Base-by-base conservation (phyloP, 2,329 filamentous ascomycete species). In the Claviceps fusiformis region DNA sequence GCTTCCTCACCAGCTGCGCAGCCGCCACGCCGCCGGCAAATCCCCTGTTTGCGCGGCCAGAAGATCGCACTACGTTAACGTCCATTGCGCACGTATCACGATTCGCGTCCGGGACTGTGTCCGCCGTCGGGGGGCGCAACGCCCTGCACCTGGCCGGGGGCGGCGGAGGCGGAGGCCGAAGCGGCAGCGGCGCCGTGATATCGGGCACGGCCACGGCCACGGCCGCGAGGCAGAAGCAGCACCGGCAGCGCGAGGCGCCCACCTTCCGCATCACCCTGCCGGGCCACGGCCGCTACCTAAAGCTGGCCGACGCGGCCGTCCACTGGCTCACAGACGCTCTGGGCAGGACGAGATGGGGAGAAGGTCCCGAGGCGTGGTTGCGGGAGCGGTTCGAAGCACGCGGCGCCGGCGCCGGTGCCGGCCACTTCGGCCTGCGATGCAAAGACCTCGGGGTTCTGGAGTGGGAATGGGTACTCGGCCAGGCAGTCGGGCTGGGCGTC, bases 381-480 rank as follows among this genome's bases (percentile, higher is more conserved):
- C 73, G 74, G 44, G 85, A 89, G 67, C 77, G 82, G 52, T 90
- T 87, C 80, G 82, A 89, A 59, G 86, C 19, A 46, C 13, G 24
- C 85, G 13, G 83, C 83, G 4, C 67, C 67, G 1, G 59, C 70
- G 39, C 68, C 37, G 37, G 37, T 5, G 37, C 37, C 3, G 37
- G 37, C 13, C 13, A 70, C n/a, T n/a, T n/a, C 55, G 69, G 70
- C 1, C 58, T 63, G 52, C 61, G 69, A 64, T 90, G 87, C 87
- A 83, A 77, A 64, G 76, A 80, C 35, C 87, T 88, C 59, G 79
- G 80, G 62, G 87, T 87, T 0, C 67, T 89, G 57, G 70, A 77
- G 47, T 90, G 89, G 67, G 78, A 85, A 56, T 90, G 84, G 83
- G 74, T 87, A 17, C 65, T 90, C 46, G 82, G 79, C 45, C 85